Base-by-base conservation (phyloP, 2,329 filamentous ascomycete species). In the Zasmidium citrigriseum region DNA sequence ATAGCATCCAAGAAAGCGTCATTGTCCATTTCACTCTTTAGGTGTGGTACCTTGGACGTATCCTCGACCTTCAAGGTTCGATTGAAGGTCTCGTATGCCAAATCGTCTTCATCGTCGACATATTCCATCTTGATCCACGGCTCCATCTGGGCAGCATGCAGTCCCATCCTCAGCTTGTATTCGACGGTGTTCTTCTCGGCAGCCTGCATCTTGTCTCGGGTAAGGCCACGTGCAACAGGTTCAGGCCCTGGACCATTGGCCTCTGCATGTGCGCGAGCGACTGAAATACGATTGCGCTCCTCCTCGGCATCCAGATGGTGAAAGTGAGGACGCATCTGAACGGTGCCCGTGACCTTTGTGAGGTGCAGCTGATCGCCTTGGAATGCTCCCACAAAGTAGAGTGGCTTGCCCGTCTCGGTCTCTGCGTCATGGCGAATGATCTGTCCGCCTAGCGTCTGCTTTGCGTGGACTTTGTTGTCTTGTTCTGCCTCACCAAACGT, bases 331-430 rank as follows among this genome's bases (percentile, higher is more conserved):
- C 93, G 89, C 70, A 99, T 86, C 72, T 96, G 91, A 45, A 96
- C 89, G 46, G 96, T 85, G 1, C 90, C 89, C 44, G 88, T 86
- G 47, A 96, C 85, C 22, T 89, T 90, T 0, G 91, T 96, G 41
- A 98, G 85, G 76, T 97, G 91, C 10, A 97, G 80, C 70, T 96
- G 87, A 67, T 90, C 90, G 52, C 88, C 88, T 71, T 89, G 85
- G 72, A 98, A 97, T n/a, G 92, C 89, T 24, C 91, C 95, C 51
- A 97, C 83, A 87, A 97, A 96, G 77, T 96, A 96, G 64, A 82
- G 78, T 9, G 86, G 84, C 64, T 91, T 88, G 21, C 89, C 88
- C 63, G 88, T 84, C 63, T 87, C 86, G 2, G 86, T 80, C 44
- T 86, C 83, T 61, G 87, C 85, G 3, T 87, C 80, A 44, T 86